Evolutionary conservation across 306 rosid species (phyloP).

Genomic region (Gastrolobium bilobum): DNA sequence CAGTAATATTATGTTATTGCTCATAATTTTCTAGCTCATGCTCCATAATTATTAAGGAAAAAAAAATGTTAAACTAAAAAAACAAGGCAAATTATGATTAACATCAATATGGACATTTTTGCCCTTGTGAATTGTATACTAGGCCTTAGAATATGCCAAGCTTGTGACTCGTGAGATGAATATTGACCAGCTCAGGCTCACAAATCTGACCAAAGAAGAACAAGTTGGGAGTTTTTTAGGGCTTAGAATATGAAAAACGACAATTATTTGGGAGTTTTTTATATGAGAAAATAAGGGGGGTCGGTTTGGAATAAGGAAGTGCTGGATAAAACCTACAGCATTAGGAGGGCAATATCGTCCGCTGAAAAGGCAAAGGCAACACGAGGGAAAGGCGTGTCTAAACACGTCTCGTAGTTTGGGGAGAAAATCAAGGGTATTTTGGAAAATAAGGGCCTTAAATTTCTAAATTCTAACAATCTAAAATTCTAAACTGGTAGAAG

Average conservation of each 20-base stretch:
- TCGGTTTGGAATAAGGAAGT: constrained; percentile 26
- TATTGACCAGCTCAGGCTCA: constrained; percentile 34
- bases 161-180: constrained; percentile 53
- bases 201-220: constrained; percentile 24
- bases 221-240: not conserved
- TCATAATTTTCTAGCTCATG: constrained; percentile 30
- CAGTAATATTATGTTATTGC: constrained; percentile 26
- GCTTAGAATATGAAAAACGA: constrained; percentile 23
- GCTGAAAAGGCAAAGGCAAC: not conserved
- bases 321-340: constrained; percentile 43
- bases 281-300: not conserved
- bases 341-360: constrained; percentile 63
- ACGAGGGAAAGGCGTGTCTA: constrained; percentile 12
- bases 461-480: constrained; percentile 19
- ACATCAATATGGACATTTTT: constrained; percentile 16
- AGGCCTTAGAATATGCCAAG: constrained; percentile 47
- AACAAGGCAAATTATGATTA: not conserved
- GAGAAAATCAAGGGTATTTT: constrained; percentile 27
- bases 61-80: not conserved
- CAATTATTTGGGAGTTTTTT: not conserved
- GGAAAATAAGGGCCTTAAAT: not conserved
- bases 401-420: constrained; percentile 47
- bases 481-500: not conserved
- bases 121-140: not conserved
- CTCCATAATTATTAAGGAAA: not conserved